Conservation (phyloP, 169 alveolate genomes). For the Sarcocystis neurona region DNA sequence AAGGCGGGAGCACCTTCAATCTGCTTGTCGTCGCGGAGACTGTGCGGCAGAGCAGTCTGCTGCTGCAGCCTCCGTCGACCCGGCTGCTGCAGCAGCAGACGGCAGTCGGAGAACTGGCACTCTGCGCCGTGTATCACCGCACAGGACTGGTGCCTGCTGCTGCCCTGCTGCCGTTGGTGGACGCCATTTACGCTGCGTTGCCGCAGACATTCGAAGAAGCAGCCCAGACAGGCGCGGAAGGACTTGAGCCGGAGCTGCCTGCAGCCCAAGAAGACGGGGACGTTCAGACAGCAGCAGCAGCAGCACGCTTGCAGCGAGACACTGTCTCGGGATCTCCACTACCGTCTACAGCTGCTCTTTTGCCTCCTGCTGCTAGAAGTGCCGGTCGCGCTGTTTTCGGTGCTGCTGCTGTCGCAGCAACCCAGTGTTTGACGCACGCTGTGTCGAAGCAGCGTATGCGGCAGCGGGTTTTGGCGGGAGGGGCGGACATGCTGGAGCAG, state of each 20-base stretch:
- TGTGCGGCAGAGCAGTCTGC: not conserved
- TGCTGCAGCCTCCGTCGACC: not conserved
- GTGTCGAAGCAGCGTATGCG: conserved; percentile 6
- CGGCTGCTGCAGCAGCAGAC: conserved; percentile 2
- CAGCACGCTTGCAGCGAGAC: too few relatives aligned
- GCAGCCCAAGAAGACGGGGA: too few relatives aligned
- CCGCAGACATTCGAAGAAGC: conserved; percentile 18
- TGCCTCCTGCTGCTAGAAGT: too few relatives aligned
- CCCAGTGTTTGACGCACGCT: too few relatives aligned
- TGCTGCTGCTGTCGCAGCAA: too few relatives aligned
- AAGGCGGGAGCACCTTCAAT: too few relatives aligned
- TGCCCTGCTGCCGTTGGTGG: not conserved
- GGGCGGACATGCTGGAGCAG: conserved; percentile 41
- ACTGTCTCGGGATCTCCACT: too few relatives aligned
- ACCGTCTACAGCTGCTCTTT: too few relatives aligned
- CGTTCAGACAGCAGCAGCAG: too few relatives aligned
- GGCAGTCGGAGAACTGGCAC: conserved; percentile 21
- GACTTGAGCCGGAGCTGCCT: too few relatives aligned
- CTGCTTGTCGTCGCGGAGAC: conserved; percentile 11
- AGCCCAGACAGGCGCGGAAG: not conserved
- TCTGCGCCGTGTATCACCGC: conserved; percentile 23
- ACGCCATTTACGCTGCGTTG: conserved; percentile 1
- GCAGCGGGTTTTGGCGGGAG: conserved; percentile 20
- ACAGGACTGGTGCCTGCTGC: not conserved
- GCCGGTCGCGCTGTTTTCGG: too few relatives aligned